Base-by-base conservation (phyloP, 2,329 filamentous ascomycete genomes). In the Dendryphion nanum region DNA sequence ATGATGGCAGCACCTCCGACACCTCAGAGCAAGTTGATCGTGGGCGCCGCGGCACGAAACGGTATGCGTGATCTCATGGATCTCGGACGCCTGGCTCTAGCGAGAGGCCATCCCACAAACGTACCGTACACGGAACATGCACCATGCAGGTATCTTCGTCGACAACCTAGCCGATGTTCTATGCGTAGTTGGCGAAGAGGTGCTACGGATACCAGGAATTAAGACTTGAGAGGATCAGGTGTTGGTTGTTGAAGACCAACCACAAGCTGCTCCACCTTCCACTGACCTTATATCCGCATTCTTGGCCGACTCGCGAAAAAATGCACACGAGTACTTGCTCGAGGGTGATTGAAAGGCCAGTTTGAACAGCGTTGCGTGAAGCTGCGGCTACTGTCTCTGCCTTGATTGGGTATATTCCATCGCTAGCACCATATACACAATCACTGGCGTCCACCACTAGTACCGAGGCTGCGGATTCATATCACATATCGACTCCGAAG, bases 41-140 rank as follows among this genome's bases (percentile, higher is more conserved):
- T n/a, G 33, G 36, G 33, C 38, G 38, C 24, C 41, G 38, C 35
- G 37, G 34, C 41, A 30, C 21, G 30, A 44, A 37, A 44, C 33
- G 38, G 23, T 28, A 37, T 38, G 36, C 34, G 20, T 34, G 37
- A 30, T 43, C 37, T 35, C 19, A 39, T 10, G 24, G 23, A 38
- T 45, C 40, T 41, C 40, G 43, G 30, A 47, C 48, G 19, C 48
- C 45, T 8, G 52, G 47, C 33, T 44, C 48, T 36, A 48, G 40
- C 47, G 50, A 52, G 36, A 39, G 33, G 37, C 40, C 41, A 35
- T 38, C 41, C 48, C 36, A 19, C 47, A 54, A 39, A 48, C 47
- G 31, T 54, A 48, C 38, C 42, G 44, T 41, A 50, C 38, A 18
- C 42, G 42, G 36, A 53, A 51, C 30, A 44, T 51, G 45, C 35